Percentiles rank a stretch among this genome's conserved stretches.
Evolutionary conservation across 768 basidiomycete species (phyloP).

Genomic region (Krasilnikovozyma curviuscula): DNA sequence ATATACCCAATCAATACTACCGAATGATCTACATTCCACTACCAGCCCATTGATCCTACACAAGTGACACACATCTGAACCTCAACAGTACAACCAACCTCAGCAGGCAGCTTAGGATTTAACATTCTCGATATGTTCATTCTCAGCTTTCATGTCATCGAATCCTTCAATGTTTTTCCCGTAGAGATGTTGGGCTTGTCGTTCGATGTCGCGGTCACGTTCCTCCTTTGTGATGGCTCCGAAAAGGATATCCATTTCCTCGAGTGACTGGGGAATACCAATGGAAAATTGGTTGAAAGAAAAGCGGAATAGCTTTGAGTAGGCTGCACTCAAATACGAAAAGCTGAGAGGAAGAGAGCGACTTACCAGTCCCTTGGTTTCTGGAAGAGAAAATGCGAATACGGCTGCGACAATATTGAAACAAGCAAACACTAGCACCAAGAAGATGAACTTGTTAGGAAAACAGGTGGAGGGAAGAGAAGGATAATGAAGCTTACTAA

Average conservation of each 20-base stretch:
- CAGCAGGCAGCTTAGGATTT: no score
- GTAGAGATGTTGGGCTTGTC: no score
- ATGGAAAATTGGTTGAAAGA: neutral
- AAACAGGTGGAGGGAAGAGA: no score
- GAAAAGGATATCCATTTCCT: conserved; percentile 41
- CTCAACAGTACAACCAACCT: no score
- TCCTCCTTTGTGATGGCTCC: conserved; percentile 40
- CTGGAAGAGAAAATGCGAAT: neutral
- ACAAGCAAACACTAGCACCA: neutral
- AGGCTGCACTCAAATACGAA: neutral
- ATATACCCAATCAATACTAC: no score
- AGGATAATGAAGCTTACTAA: neutral
- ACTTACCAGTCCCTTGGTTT: neutral
- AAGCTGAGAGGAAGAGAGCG: neutral
- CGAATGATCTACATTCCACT: no score
- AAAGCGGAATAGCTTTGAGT: neutral
- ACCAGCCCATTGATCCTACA: no score
- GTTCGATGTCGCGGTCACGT: conserved; percentile 37
- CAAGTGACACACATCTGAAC: no score
- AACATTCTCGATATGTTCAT: no score
- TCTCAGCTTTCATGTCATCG: no score
- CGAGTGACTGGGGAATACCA: conserved; percentile 30
- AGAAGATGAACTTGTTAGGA: no score
- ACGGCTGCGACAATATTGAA: neutral
- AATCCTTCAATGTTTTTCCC: no score